Percentiles rank a stretch among this genome's conserved stretches.
phyloP scores from a whole-genome alignment of 768 basidiomycete species.

The Trametes villosa region DNA sequence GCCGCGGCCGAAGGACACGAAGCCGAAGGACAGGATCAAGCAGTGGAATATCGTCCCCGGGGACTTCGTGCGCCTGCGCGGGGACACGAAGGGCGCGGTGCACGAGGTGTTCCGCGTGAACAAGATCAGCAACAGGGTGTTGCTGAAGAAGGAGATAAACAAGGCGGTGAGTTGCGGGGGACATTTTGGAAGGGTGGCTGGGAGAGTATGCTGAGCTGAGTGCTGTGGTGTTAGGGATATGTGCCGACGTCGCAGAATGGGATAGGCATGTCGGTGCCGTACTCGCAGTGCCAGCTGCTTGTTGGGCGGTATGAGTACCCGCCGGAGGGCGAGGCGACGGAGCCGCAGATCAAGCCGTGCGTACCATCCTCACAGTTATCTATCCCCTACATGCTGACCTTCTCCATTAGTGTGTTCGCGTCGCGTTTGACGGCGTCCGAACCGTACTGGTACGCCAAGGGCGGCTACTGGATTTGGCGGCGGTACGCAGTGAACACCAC shows the following conservation, averaged over 20 bases:
- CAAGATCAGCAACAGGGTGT: slow-evolving; percentile 67
- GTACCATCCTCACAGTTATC: slow-evolving; percentile 7
- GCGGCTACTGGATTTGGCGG: slow-evolving; percentile 69
- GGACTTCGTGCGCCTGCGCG: slow-evolving; percentile 73
- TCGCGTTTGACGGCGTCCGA: slow-evolving; percentile 65
- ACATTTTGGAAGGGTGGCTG: slow-evolving; percentile 1
- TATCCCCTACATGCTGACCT: background rate
- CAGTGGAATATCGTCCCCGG: slow-evolving; percentile 90
- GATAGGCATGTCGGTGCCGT: slow-evolving; percentile 57
- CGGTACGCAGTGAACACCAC: slow-evolving; percentile 69
- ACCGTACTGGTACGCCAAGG: slow-evolving; percentile 60
- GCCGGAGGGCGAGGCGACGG: slow-evolving; percentile 34
- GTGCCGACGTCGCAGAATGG: slow-evolving; percentile 25
- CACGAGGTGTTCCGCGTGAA: slow-evolving; percentile 78
- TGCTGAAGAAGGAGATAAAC: slow-evolving; percentile 51
- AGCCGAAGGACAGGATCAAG: slow-evolving; percentile 72
- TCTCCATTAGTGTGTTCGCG: slow-evolving; percentile 68
- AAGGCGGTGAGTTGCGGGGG: slow-evolving; percentile 29
- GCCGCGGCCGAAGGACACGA: slow-evolving; percentile 57
- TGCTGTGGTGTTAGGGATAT: background rate
- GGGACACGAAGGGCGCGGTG: slow-evolving; percentile 60
- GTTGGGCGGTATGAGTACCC: slow-evolving; percentile 69
- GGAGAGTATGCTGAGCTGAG: slow-evolving; percentile 5
- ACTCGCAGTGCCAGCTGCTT: slow-evolving; percentile 81
- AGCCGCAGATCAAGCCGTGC: slow-evolving; percentile 35